Conservation (phyloP, 768 basidiomycete species). For the Tylopilus balloui region DNA sequence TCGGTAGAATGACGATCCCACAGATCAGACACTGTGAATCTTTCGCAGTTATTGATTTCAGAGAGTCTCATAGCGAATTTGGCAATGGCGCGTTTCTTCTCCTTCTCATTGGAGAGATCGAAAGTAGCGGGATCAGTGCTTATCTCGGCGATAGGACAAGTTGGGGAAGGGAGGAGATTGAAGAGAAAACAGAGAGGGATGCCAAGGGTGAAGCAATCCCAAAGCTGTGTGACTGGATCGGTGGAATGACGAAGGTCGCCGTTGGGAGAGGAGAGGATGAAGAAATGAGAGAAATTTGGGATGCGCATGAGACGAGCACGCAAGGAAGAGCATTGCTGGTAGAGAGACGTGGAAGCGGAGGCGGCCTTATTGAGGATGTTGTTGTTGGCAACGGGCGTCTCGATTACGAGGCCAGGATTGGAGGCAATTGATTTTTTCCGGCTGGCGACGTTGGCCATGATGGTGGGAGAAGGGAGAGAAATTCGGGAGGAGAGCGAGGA, state of each 20-base stretch:
- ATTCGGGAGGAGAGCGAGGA: not conserved
- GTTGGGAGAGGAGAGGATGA: slow-evolving; percentile 51
- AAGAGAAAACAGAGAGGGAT: slow-evolving; percentile 94
- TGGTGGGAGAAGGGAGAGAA: slow-evolving; percentile 20
- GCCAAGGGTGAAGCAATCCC: slow-evolving; percentile 91
- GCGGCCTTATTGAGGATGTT: slow-evolving; percentile 89
- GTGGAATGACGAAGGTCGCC: slow-evolving; percentile 69
- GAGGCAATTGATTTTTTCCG: slow-evolving; percentile 80
- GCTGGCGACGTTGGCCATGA: slow-evolving; percentile 54
- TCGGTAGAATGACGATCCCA: slow-evolving; percentile 90
- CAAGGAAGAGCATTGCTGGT: slow-evolving; percentile 84
- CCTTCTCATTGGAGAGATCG: slow-evolving; percentile 71
- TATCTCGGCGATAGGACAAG: slow-evolving; percentile 45
- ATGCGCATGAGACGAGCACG: slow-evolving; percentile 75
- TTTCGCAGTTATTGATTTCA: slow-evolving; percentile 63
- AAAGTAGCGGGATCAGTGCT: slow-evolving; percentile 62
- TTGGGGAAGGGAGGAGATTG: slow-evolving; percentile 70
- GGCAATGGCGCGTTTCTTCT: slow-evolving; percentile 86
- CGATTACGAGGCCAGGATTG: slow-evolving; percentile 60
- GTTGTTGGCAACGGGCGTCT: slow-evolving; percentile 72
- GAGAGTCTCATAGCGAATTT: slow-evolving; percentile 88
- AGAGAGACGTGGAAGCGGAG: slow-evolving; percentile 82
- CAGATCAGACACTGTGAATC: slow-evolving; percentile 88
- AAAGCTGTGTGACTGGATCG: slow-evolving; percentile 91
- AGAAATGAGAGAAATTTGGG: slow-evolving; percentile 66